Evolutionary conservation across 345 rosid species (phyloP).

Genomic region (Gossypium arboreum): DNA sequence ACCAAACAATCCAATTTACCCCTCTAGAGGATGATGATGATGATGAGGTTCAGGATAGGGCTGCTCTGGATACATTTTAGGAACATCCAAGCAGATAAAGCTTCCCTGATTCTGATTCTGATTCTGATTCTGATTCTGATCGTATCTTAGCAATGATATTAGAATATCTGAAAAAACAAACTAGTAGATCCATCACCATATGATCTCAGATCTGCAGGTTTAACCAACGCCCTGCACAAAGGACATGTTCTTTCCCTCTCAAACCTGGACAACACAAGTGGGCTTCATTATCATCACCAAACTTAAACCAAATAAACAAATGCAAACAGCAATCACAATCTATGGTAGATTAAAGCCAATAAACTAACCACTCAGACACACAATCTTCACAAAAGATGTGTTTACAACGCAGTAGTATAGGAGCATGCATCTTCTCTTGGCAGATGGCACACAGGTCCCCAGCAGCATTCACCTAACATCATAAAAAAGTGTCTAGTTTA

Average conservation of each 20-base stretch:
- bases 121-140: not conserved
- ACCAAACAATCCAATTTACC: slow-evolving; percentile 27
- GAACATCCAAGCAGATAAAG: slow-evolving; percentile 15
- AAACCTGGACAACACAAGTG: slow-evolving; percentile 54
- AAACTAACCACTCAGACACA: slow-evolving; percentile 89
- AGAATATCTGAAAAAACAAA: slow-evolving; percentile 91
- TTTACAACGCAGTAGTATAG: slow-evolving; percentile 86
- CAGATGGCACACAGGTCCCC: slow-evolving; percentile 97
- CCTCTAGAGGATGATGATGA: not conserved
- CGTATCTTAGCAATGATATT: slow-evolving; percentile 5
- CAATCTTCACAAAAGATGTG: slow-evolving; percentile 99
- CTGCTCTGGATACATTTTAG: not conserved
- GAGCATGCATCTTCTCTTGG: slow-evolving; percentile 99
- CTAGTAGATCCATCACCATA: slow-evolving; percentile 97
- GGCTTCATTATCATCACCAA: slow-evolving; percentile 3
- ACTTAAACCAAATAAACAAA: not conserved
- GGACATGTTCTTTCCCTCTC: slow-evolving; percentile 99
- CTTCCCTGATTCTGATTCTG: not conserved
- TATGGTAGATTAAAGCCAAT: not conserved
- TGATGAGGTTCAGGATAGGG: not conserved
- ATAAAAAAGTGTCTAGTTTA: slow-evolving; percentile 9
- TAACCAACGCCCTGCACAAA: slow-evolving; percentile 91
- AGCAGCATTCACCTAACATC: slow-evolving; percentile 78
- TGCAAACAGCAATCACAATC: not conserved
- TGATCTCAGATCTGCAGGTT: slow-evolving; percentile 88